phyloP scores from a whole-genome alignment of 768 basidiomycete genomes.

The Arthromyces matolae region DNA sequence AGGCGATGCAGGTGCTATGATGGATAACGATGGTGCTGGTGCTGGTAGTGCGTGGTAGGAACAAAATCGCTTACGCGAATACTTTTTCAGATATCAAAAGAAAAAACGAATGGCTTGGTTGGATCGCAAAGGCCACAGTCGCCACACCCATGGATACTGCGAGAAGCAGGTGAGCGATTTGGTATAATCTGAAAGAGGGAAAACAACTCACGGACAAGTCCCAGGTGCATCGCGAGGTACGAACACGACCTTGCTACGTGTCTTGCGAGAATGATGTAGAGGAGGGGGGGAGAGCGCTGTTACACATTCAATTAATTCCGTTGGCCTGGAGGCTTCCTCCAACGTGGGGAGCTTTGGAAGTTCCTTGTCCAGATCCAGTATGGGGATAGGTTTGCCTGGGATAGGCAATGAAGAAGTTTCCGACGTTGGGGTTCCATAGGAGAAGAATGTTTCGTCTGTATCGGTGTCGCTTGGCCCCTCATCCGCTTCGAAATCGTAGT shows the following conservation, averaged over 20 bases:
- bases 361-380: neutral
- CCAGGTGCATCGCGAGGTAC: constrained; percentile 15
- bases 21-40: constrained; percentile 4
- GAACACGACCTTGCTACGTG: constrained; percentile 18
- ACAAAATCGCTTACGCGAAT: no score
- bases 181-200: neutral
- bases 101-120: constrained; percentile 7
- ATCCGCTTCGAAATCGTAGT: constrained; percentile 6
- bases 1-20: no score
- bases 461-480: constrained; percentile 9
- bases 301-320: constrained; percentile 7
- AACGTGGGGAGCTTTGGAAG: neutral
- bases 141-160: constrained; percentile 13
- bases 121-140: constrained; percentile 15
- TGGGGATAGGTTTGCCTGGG: neutral
- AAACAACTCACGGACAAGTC: constrained; percentile 17
- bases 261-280: constrained; percentile 14
- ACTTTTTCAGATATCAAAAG: constrained; percentile 1
- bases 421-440: constrained; percentile 4
- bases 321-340: neutral
- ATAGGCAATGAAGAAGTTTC: neutral
- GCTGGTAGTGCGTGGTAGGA: neutral
- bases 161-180: constrained; percentile 1
- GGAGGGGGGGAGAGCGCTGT: constrained; percentile 16
- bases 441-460: constrained; percentile 11